Evolutionary conservation across 2,329 filamentous ascomycete species (phyloP).

Genomic region (Ophiostoma sp.): DNA sequence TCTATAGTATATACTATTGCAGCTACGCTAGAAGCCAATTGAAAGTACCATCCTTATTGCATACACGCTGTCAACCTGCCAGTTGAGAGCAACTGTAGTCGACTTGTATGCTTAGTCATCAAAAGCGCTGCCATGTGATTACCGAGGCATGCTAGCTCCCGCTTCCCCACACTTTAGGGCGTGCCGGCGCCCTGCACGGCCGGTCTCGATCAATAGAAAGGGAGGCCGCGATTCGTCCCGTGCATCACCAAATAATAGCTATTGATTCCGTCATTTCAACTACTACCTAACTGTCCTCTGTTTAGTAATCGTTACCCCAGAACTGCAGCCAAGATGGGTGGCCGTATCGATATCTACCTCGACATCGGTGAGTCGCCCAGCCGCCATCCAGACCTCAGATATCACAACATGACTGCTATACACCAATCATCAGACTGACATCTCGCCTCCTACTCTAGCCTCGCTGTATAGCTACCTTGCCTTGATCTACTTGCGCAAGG

Average conservation of each 20-base stretch:
- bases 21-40: too few species aligned
- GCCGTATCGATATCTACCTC: slow-evolving; percentile 44
- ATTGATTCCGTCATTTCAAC: neutral
- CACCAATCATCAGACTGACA: neutral
- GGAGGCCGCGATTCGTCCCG: neutral
- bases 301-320: neutral
- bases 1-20: too few species aligned
- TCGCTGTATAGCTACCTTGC: slow-evolving; percentile 58
- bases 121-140: neutral
- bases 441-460: slow-evolving; percentile 41
- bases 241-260: neutral
- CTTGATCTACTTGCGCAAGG: slow-evolving; percentile 54
- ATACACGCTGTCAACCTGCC: too few species aligned
- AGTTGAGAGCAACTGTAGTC: neutral
- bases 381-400: neutral
- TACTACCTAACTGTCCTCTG: neutral
- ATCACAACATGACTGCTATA: neutral
- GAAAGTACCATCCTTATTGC: too few species aligned
- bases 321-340: slow-evolving; percentile 23
- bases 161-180: neutral
- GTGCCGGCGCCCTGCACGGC: neutral
- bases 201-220: neutral
- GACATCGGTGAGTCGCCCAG: slow-evolving; percentile 56
- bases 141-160: slow-evolving; percentile 6
- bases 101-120: neutral